Conservation (phyloP, 2,329 filamentous ascomycete species). For the Emericellopsis atlantica region DNA sequence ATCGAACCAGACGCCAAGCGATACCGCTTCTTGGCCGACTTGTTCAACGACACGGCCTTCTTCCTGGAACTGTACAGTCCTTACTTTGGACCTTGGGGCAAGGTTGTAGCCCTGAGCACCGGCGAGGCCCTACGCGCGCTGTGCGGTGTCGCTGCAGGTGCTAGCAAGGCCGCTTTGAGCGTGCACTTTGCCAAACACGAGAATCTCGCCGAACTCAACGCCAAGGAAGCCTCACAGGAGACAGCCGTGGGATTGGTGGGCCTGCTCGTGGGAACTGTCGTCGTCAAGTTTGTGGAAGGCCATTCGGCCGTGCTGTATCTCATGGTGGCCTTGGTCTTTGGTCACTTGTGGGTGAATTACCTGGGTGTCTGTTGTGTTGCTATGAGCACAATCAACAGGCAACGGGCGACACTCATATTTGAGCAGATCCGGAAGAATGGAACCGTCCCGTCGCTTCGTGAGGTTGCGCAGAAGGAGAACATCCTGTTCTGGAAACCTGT, state of each 20-base stretch:
- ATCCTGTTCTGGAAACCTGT: conserved; percentile 38
- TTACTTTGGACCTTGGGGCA: conserved; percentile 44
- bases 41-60: conserved; percentile 81
- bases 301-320: conserved; percentile 60
- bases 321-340: conserved; percentile 57
- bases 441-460: conserved; percentile 45
- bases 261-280: conserved; percentile 70
- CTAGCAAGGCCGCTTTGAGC: conserved; percentile 80
- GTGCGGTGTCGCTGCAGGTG: conserved; percentile 83
- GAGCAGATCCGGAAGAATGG: conserved; percentile 37
- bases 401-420: conserved; percentile 72
- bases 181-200: conserved; percentile 82
- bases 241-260: conserved; percentile 83
- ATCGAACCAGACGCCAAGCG: conserved; percentile 87
- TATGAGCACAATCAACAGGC: conserved; percentile 75
- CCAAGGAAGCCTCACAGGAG: conserved; percentile 90
- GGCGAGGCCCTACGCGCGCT: conserved; percentile 44
- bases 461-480: conserved; percentile 53
- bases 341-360: conserved; percentile 80
- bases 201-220: conserved; percentile 87
- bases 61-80: conserved; percentile 77
- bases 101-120: conserved; percentile 34
- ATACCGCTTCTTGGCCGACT: conserved; percentile 75
- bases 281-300: conserved; percentile 65
- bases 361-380: conserved; percentile 71